These are phyloP conservation scores for Pseudomonodictys pantanalensis DNA, from an alignment of 495 filamentous ascomycete species.

Conservation along the genomic window DNA sequence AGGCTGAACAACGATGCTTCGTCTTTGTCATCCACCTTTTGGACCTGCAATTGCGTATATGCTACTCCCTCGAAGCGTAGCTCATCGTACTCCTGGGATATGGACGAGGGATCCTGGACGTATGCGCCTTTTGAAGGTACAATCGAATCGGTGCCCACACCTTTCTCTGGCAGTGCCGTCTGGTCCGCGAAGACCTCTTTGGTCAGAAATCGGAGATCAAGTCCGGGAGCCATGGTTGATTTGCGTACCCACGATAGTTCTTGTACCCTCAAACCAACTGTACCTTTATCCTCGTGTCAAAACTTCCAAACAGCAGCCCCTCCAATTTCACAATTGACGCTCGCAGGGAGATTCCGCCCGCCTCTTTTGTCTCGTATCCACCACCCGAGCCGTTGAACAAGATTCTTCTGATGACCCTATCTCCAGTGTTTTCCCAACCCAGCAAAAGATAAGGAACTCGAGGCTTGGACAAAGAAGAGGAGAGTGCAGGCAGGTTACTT, in stretches of 20 bases:
- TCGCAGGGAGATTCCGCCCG: too few species aligned
- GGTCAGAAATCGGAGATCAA: background rate
- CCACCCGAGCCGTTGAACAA: too few species aligned
- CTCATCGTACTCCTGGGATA: slow-evolving; percentile 25
- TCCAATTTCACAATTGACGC: too few species aligned
- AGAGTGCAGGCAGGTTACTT: background rate
- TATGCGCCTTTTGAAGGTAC: background rate
- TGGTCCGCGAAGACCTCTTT: background rate
- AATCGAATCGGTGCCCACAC: background rate
- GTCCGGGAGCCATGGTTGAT: slow-evolving; percentile 14
- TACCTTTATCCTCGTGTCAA: background rate
- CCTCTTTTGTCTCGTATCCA: too few species aligned
- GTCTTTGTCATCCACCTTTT: background rate
- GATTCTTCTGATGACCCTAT: too few species aligned
- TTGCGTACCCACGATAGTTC: background rate
- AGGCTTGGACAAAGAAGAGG: too few species aligned
- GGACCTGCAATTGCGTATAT: slow-evolving; percentile 13
- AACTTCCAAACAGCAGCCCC: too few species aligned
- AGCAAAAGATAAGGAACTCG: too few species aligned
- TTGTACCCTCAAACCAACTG: background rate
- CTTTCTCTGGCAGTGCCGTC: background rate
- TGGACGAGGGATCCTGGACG: slow-evolving; percentile 14
- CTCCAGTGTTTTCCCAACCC: too few species aligned
- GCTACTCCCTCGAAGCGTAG: slow-evolving; percentile 29
- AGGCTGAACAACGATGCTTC: slow-evolving; percentile 30